These are phyloP conservation scores for Lichtheimia ornata DNA, from an alignment of 371 early-diverging fungal species.

Conservation along the genomic window DNA sequence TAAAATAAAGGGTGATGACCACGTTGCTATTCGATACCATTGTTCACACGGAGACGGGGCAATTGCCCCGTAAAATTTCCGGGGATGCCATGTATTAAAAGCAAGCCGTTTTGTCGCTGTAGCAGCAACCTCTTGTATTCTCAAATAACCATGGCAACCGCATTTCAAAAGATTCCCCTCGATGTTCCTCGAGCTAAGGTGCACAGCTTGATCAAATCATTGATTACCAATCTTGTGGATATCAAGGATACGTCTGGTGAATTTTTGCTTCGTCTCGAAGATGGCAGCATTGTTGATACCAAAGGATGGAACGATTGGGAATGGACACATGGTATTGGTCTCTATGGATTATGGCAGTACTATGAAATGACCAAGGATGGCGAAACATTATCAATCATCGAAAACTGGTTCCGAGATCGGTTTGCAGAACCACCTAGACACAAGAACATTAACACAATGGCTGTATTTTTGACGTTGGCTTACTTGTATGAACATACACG, in stretches of 20 bases:
- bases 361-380: conserved; percentile 21
- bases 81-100: no score
- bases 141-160: background rate
- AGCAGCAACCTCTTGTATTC: no score
- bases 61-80: no score
- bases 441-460: conserved; percentile 33
- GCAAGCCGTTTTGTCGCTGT: no score
- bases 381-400: conserved; percentile 16
- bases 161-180: conserved; percentile 12
- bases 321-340: conserved; percentile 31
- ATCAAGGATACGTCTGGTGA: conserved; percentile 23
- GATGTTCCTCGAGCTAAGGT: conserved; percentile 10
- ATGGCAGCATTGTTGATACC: conserved; percentile 24
- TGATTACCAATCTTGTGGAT: conserved; percentile 20
- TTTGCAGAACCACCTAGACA: conserved; percentile 23
- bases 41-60: no score
- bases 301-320: conserved; percentile 34
- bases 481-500: conserved; percentile 22
- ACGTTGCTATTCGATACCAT: no score
- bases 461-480: conserved; percentile 23
- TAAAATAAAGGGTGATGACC: no score
- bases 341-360: conserved; percentile 27
- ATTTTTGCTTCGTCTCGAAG: conserved; percentile 19
- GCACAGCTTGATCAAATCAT: conserved; percentile 13
- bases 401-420: conserved; percentile 23